Percentiles rank a stretch among this genome's conserved stretches.
Conservation (phyloP, 148 eudicot genomes). For the Suaeda aralocaspica region DNA sequence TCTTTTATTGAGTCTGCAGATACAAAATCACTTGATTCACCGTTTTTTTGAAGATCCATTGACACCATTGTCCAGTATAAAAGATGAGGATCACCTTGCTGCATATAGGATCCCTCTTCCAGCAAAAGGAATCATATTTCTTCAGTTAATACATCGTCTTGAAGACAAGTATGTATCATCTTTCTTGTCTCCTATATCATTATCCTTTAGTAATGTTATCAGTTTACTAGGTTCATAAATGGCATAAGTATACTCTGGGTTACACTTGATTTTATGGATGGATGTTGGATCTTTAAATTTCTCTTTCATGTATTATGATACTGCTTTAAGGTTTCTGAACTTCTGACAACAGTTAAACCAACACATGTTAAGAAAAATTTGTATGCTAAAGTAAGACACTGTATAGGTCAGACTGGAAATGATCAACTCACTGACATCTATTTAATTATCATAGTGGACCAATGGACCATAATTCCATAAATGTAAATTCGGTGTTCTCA, state of each 20-base stretch:
- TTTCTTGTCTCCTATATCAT: not conserved
- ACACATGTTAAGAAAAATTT: not conserved
- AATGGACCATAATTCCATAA: too few species aligned
- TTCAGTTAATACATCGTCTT: slow-evolving; percentile 84
- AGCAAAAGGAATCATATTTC: slow-evolving; percentile 55
- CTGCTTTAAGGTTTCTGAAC: not conserved
- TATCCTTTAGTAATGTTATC: too few species aligned
- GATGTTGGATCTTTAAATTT: not conserved
- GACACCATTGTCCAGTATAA: slow-evolving; percentile 64
- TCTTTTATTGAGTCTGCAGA: slow-evolving; percentile 35
- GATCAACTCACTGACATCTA: not conserved
- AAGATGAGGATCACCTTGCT: slow-evolving; percentile 87
- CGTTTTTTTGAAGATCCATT: slow-evolving; percentile 89
- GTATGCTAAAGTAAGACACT: not conserved
- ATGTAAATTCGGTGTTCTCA: not conserved
- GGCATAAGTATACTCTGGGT: not conserved
- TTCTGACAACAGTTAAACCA: not conserved
- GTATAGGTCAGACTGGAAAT: not conserved
- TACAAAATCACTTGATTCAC: slow-evolving; percentile 70
- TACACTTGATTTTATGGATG: not conserved
- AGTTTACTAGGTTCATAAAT: not conserved
- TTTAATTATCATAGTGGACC: not conserved
- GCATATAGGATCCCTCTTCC: slow-evolving; percentile 83
- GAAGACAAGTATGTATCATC: slow-evolving; percentile 62
- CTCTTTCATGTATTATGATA: not conserved